Evolutionary conservation across 352 stramenopile genomes (phyloP), one percentile per base, ranked within the genome.

Genomic region (Pythium oligandrum): DNA sequence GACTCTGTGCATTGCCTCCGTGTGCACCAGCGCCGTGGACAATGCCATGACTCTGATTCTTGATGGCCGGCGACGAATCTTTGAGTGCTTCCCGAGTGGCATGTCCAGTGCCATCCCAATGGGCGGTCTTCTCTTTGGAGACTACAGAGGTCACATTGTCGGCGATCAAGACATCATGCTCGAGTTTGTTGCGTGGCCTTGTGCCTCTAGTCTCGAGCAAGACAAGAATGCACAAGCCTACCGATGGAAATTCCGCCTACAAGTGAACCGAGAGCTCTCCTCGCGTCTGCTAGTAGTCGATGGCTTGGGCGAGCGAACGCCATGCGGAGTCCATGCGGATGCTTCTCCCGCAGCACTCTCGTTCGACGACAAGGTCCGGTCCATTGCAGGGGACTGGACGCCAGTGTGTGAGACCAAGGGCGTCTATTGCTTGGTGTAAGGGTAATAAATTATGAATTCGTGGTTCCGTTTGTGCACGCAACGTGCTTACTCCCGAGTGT

Each of bases 121-220:
- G n/a, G 61, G 65, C 17, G 58, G 48, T 3, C 52, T 68, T 12
- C 52, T 43, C 32, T 77, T 71, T 46, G 72, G 72, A 31, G 72
- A 86, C 48, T 86, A 86, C 49, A 55, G 68, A 32, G 73, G 68
- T 1, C 65, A 79, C 26, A 9, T 73, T 12, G 49, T 69, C 3
- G 30, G 60, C 58, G 2, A 48, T 48, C 5, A 67, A 31, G 58
- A 49, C 46, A 65, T 82, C 48, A 55, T 69, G 33, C 51, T 78
- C 39, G 72, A 78, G 56, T 70, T 77, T 37, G 53, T 36, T 33
- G 69, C 58, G 26, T 72, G 51, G 51, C 58, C 58, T 11, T 10
- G 38, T 3, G 50, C 44, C 8, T 11, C 37, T 3, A n/a, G 1
- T 9, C 8, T 4, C 37, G 2, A 26, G 30, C 7, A 6, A 33